Conservation (phyloP, 139 green algal genomes). For the Diplosphaera chodatii region DNA sequence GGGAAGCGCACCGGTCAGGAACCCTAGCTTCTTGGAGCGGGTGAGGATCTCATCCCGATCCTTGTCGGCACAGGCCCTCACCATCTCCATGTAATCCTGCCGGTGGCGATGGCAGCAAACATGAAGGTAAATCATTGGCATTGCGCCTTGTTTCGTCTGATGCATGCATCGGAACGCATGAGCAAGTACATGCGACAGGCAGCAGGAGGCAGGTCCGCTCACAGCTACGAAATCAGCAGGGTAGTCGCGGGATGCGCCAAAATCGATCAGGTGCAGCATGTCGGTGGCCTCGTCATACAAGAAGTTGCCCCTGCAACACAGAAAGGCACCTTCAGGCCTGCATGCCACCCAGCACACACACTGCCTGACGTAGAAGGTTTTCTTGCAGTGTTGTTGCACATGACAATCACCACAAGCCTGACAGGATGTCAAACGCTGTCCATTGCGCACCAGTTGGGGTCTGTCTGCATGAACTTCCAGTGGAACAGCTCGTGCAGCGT, state of each 20-base stretch:
- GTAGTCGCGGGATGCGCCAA: conserved; percentile 82
- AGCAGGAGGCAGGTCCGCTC: too few relatives aligned
- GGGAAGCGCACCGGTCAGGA: conserved; percentile 72
- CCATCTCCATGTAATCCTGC: conserved; percentile 89
- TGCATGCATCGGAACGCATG: conserved; percentile 22
- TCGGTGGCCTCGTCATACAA: conserved; percentile 73
- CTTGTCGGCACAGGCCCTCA: conserved; percentile 74
- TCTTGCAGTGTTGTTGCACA: too few relatives aligned
- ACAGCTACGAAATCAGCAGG: conserved; percentile 38
- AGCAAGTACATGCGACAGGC: too few relatives aligned
- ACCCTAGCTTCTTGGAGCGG: conserved; percentile 71
- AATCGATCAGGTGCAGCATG: conserved; percentile 86
- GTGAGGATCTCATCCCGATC: conserved; percentile 64
- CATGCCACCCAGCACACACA: too few relatives aligned
- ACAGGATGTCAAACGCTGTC: too few relatives aligned
- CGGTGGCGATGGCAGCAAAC: too few relatives aligned
- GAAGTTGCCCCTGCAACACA: conserved; percentile 96
- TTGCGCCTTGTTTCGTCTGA: too few relatives aligned
- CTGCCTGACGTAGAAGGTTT: too few relatives aligned
- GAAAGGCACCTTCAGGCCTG: too few relatives aligned
- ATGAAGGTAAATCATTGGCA: too few relatives aligned
- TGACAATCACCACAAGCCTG: too few relatives aligned
- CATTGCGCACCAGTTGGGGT: conserved; percentile 76
- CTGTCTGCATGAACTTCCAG: conserved; percentile 95
- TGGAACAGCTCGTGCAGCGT: conserved; percentile 90